These are phyloP conservation scores for Achaetomiella virescens DNA, from an alignment of 495 filamentous ascomycete genomes.

Conservation along the genomic window DNA sequence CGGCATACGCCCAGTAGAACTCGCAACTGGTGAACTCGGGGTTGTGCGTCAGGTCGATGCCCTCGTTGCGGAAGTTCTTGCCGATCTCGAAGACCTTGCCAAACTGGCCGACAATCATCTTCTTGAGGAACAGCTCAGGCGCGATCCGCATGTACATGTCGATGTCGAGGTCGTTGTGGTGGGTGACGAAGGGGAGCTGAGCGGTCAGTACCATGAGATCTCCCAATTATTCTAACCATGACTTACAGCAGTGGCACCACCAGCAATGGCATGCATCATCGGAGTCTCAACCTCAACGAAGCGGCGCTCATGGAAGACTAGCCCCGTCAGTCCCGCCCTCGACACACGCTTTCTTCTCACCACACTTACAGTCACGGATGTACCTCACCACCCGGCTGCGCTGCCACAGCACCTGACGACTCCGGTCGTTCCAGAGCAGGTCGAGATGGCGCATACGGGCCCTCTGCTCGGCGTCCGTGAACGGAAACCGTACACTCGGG, in stretches of 20 bases:
- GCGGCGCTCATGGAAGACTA: slow-evolving; percentile 68
- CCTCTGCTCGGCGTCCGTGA: slow-evolving; percentile 85
- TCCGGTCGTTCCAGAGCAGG: slow-evolving; percentile 87
- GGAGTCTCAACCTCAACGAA: slow-evolving; percentile 97
- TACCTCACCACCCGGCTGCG: slow-evolving; percentile 79
- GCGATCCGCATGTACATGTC: slow-evolving; percentile 87
- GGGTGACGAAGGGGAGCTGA: slow-evolving; percentile 79
- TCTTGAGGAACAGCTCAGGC: slow-evolving; percentile 92
- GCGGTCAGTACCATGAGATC: neutral
- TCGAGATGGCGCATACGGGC: slow-evolving; percentile 91
- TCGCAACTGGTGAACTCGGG: slow-evolving; percentile 97
- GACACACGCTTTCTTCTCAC: too few species aligned
- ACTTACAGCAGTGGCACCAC: slow-evolving; percentile 74
- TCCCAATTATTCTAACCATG: neutral
- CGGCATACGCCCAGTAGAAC: slow-evolving; percentile 94
- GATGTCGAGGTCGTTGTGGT: slow-evolving; percentile 90
- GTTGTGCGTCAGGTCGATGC: slow-evolving; percentile 88
- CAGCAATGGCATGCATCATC: slow-evolving; percentile 93
- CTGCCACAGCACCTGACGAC: slow-evolving; percentile 72
- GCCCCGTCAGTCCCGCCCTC: neutral
- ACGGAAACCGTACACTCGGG: slow-evolving; percentile 84
- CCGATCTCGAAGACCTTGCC: slow-evolving; percentile 82
- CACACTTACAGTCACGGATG: slow-evolving; percentile 57
- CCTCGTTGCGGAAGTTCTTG: slow-evolving; percentile 90
- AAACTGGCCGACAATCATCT: slow-evolving; percentile 86